These are phyloP conservation scores for Akanthomyces uredinophilus DNA, from an alignment of 2,329 filamentous ascomycete genomes.

Conservation along the genomic window DNA sequence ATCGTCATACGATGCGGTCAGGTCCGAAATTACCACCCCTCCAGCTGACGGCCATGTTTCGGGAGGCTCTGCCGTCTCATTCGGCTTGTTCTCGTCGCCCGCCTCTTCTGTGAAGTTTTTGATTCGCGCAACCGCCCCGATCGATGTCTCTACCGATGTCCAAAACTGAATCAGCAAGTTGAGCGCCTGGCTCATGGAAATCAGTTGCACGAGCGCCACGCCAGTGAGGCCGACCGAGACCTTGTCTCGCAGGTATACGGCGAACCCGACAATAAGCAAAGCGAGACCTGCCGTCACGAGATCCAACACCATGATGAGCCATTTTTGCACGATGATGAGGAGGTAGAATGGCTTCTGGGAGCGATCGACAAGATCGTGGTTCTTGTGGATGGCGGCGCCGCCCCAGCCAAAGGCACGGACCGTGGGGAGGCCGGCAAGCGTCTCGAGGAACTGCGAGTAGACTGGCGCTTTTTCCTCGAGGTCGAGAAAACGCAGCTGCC, in stretches of 20 bases:
- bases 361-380: conserved; percentile 42
- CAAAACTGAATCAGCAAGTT: conserved; percentile 32
- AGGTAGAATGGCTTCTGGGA: conserved; percentile 55
- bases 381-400: conserved; percentile 34
- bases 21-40: conserved; percentile 22
- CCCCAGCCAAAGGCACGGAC: conserved; percentile 51
- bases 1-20: conserved; percentile 26
- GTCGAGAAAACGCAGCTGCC: conserved; percentile 38
- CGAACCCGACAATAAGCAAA: conserved; percentile 42
- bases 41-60: conserved; percentile 28
- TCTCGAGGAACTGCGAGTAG: conserved; percentile 40
- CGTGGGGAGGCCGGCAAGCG: conserved; percentile 41
- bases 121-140: conserved; percentile 32
- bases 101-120: conserved; percentile 28
- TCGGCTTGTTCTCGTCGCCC: conserved; percentile 22
- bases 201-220: conserved; percentile 28
- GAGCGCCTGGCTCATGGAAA: conserved; percentile 30
- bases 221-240: conserved; percentile 30
- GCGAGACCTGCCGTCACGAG: conserved; percentile 43
- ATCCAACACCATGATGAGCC: conserved; percentile 49
- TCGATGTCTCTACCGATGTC: conserved; percentile 34
- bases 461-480: conserved; percentile 37
- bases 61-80: conserved; percentile 20
- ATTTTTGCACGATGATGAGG: conserved; percentile 51
- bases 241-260: conserved; percentile 29